phyloP scores from a whole-genome alignment of 1,284 basidiomycete species.

The Pterulicium gracile region DNA sequence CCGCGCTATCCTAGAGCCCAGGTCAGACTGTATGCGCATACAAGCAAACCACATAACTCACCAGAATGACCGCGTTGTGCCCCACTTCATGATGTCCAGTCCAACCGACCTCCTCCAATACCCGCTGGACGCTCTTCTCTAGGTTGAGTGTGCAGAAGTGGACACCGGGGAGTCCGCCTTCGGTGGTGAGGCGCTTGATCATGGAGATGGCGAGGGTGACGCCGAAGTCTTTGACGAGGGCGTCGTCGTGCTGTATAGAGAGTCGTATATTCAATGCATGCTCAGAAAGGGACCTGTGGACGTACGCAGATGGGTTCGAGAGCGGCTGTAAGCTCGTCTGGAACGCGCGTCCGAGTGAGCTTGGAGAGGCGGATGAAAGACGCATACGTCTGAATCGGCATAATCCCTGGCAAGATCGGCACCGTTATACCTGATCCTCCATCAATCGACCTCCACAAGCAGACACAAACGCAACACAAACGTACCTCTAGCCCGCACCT shows the following conservation, averaged over 20 bases:
- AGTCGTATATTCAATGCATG: slow-evolving; percentile 12
- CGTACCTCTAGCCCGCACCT: slow-evolving; percentile 63
- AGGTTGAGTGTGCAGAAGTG: slow-evolving; percentile 98
- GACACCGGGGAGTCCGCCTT: slow-evolving; percentile 68
- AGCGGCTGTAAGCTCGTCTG: slow-evolving; percentile 54
- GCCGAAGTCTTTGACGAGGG: slow-evolving; percentile 86
- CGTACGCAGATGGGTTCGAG: slow-evolving; percentile 75
- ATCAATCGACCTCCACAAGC: slow-evolving; percentile 7
- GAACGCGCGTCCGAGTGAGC: slow-evolving; percentile 78
- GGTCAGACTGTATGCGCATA: slow-evolving; percentile 1
- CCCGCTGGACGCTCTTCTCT: slow-evolving; percentile 89
- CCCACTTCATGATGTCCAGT: slow-evolving; percentile 24
- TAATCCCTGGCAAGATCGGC: slow-evolving; percentile 91
- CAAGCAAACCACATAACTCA: slow-evolving; percentile 22
- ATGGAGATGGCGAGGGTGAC: slow-evolving; percentile 70
- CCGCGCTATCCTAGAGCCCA: slow-evolving; percentile 2
- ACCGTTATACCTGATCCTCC: slow-evolving; percentile 75
- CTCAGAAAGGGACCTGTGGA: slow-evolving; percentile 11
- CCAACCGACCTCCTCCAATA: slow-evolving; percentile 78
- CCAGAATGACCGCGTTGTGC: slow-evolving; percentile 62
- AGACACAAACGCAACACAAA: slow-evolving; percentile 7
- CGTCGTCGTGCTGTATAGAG: slow-evolving; percentile 68
- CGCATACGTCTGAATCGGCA: slow-evolving; percentile 96
- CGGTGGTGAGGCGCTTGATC: slow-evolving; percentile 45
- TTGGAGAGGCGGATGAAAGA: slow-evolving; percentile 90